phyloP scores from a whole-genome alignment of 2,329 filamentous ascomycete species.

The Cercospora sp. region DNA sequence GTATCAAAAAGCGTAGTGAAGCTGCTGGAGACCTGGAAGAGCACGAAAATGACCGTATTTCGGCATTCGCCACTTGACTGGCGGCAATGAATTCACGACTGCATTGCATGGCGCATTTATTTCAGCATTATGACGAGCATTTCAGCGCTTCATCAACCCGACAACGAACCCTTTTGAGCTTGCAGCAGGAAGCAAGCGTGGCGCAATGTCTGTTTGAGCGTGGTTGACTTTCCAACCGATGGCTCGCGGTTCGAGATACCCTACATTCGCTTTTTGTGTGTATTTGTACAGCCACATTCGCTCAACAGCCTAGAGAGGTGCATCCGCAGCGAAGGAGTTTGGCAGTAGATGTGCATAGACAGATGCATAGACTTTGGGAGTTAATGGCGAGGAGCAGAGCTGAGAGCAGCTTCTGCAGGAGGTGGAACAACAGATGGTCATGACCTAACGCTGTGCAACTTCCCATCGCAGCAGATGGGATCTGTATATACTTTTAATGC shows the following conservation, averaged over 20 bases:
- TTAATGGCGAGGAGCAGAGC: slow-evolving; percentile 3
- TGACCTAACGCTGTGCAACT: slow-evolving; percentile 24
- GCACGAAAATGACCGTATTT: slow-evolving; percentile 11
- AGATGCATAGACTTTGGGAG: slow-evolving; percentile 21
- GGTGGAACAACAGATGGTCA: slow-evolving; percentile 16
- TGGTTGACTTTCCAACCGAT: slow-evolving; percentile 8
- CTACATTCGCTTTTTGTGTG: slow-evolving; percentile 31
- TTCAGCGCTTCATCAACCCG: slow-evolving; percentile 22
- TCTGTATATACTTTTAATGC: slow-evolving; percentile 29
- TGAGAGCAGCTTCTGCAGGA: slow-evolving; percentile 3
- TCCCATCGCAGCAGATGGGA: slow-evolving; percentile 20
- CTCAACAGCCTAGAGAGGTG: slow-evolving; percentile 19
- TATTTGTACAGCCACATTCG: slow-evolving; percentile 29
- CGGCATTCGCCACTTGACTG: slow-evolving; percentile 17
- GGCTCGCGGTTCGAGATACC: slow-evolving; percentile 24
- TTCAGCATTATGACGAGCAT: slow-evolving; percentile 25
- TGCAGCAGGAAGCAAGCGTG: slow-evolving; percentile 10
- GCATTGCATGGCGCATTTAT: slow-evolving; percentile 26
- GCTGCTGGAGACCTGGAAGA: background rate
- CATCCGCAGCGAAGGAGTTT: slow-evolving; percentile 15
- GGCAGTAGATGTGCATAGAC: slow-evolving; percentile 18
- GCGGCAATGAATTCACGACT: slow-evolving; percentile 28
- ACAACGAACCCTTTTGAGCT: slow-evolving; percentile 18
- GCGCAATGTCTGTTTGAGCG: slow-evolving; percentile 18
- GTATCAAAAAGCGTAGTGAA: slow-evolving; percentile 31